Conservation (phyloP, 257 asterid genomes). For the Cynanchum wilfordii region DNA sequence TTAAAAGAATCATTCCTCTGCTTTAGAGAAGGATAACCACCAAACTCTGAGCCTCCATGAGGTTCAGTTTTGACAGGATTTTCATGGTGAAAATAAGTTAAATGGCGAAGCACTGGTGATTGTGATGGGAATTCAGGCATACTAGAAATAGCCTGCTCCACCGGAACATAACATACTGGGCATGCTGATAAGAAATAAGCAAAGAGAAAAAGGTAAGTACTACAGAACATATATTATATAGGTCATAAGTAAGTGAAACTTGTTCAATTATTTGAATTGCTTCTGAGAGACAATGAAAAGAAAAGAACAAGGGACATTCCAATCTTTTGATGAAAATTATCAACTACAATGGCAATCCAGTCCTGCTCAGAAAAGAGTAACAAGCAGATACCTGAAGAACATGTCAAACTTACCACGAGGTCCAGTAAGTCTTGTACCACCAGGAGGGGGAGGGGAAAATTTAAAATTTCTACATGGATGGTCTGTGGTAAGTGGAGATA, state of each 20-base stretch:
- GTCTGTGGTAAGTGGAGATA: slow-evolving; percentile 18
- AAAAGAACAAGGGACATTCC: neutral
- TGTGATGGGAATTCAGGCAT: slow-evolving; percentile 68
- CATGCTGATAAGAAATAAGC: slow-evolving; percentile 61
- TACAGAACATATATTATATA: neutral
- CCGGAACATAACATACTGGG: slow-evolving; percentile 82
- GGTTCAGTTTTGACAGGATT: slow-evolving; percentile 51
- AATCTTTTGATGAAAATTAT: slow-evolving; percentile 1
- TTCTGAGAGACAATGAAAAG: neutral
- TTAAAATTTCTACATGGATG: slow-evolving; percentile 74
- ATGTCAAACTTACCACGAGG: slow-evolving; percentile 82
- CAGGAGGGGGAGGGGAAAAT: slow-evolving; percentile 87
- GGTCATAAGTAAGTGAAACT: neutral
- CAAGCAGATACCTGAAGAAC: neutral
- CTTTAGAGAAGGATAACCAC: slow-evolving; percentile 87
- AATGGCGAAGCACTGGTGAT: slow-evolving; percentile 64
- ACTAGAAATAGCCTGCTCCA: slow-evolving; percentile 72
- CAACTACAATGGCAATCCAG: neutral
- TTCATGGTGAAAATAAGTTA: slow-evolving; percentile 63
- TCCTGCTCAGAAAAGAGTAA: neutral
- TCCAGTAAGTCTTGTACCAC: slow-evolving; percentile 62
- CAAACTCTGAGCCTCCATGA: slow-evolving; percentile 85
- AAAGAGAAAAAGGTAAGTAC: slow-evolving; percentile 14
- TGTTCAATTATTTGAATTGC: neutral
- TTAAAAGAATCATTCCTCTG: slow-evolving; percentile 67